These are phyloP conservation scores for Rhynchospora breviuscula DNA, from an alignment of 176 grass and related monocot species.

Conservation along the genomic window DNA sequence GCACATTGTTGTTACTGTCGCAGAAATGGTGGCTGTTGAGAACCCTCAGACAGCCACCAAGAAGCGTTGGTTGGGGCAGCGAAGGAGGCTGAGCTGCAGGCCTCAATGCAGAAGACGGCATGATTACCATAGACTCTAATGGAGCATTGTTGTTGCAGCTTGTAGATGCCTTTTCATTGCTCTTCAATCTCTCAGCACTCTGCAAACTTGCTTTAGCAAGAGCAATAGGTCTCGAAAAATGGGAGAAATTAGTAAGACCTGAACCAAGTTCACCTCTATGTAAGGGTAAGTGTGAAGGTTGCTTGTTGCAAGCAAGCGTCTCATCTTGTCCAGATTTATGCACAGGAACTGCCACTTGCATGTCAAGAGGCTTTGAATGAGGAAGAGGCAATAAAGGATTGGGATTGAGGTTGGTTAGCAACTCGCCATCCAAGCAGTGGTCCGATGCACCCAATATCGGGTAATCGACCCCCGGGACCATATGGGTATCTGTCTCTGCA, in stretches of 20 bases:
- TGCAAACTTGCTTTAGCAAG: conserved; percentile 23
- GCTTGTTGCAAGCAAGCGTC: not conserved
- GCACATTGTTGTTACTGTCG: not conserved
- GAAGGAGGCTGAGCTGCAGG: not conserved
- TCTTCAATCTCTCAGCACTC: conserved; percentile 24
- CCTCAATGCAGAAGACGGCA: conserved; percentile 1
- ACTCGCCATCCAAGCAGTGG: conserved; percentile 5
- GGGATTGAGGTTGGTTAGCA: conserved; percentile 22
- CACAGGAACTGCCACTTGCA: not conserved
- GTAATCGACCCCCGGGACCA: conserved; percentile 30
- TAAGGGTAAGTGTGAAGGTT: not conserved
- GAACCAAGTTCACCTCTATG: not conserved
- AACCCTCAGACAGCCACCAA: not conserved
- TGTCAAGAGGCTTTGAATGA: not conserved
- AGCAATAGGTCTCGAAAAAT: conserved; percentile 27
- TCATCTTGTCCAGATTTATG: not conserved
- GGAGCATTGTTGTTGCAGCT: not conserved
- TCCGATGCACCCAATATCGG: conserved; percentile 17
- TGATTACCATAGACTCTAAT: not conserved
- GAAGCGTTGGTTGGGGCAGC: not conserved
- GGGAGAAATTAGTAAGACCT: conserved; percentile 30
- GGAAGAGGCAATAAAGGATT: not conserved
- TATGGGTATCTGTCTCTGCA: not conserved
- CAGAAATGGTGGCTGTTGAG: not conserved
- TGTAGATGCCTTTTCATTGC: conserved; percentile 17